Evolutionary conservation across 1,139 yeast genomes (phyloP), one percentile per base, ranked within the genome.

Genomic region (Yamadazyma aaseri): DNA sequence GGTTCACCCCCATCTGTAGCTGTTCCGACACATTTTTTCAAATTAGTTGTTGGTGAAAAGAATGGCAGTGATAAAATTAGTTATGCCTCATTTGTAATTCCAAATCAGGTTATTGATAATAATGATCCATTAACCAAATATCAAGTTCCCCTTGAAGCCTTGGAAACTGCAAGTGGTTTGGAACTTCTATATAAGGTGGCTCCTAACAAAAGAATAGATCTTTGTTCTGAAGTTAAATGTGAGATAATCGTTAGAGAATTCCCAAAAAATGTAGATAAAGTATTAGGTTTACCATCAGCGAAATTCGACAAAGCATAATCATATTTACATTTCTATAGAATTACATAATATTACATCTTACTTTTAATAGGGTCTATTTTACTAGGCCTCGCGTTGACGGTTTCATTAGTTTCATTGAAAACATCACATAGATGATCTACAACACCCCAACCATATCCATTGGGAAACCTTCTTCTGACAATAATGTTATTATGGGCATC

Each of bases 1-100:
- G 99, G 99, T 3, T 85, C 87, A 47, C 99, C 99, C 5, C 98
- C 98, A 33, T 86, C 79, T 49, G 74, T 92, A 36, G 97, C 98
- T 0, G 99, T 92, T 8, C 98, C 99, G 12, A 92, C 98, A 0
- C 98, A 92, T 60, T 92, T 94, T 54, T 92, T 82, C 73, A 94
- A 92, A 60, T 66, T 92, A 40, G 66, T 94, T 37, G 86, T 92
- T 29, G 97, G 95, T 6, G 97, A 92, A 56, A 66, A 65, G 10
- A 55, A 61, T 28, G 63, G 69, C 5, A 53, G 63, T 26, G 76
- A 75, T 17, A 73, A 67, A 9, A 63, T 86, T 13, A 78, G 95
- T 8, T 86, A 87, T 8, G 97, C 84, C 1, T 96, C 97, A 0
- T 92, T 92, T 63, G 97, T 92, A 11, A 60, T 92, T 48, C 98